phyloP scores from a whole-genome alignment of 2,329 filamentous ascomycete species.

The Madurella fahalii region DNA sequence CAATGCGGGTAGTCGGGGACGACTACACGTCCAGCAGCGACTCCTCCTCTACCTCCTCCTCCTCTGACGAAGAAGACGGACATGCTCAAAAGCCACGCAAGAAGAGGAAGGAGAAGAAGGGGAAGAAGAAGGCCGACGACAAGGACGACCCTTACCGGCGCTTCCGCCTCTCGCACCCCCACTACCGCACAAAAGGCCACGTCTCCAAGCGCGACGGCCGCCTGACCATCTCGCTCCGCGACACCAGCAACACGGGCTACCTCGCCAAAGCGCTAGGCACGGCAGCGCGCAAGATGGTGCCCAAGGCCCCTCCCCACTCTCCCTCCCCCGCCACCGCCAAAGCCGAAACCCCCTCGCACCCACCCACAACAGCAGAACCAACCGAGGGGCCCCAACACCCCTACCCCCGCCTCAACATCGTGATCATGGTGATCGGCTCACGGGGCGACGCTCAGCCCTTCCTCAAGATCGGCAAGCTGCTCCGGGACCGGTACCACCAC shows the following conservation, averaged over 20 bases:
- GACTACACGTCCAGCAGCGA: constrained; percentile 12
- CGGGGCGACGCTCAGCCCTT: constrained; percentile 80
- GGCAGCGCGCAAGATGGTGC: constrained; percentile 54
- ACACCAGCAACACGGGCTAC: constrained; percentile 65
- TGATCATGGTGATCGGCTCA: constrained; percentile 79
- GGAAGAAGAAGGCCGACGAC: constrained; percentile 2
- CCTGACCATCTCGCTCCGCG: constrained; percentile 67
- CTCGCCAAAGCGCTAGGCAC: constrained; percentile 68
- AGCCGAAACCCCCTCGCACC: neutral
- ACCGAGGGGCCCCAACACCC: neutral
- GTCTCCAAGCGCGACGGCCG: constrained; percentile 66
- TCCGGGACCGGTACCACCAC: constrained; percentile 69
- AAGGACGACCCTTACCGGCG: constrained; percentile 41
- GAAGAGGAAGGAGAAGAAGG: constrained; percentile 6
- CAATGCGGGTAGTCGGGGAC: neutral
- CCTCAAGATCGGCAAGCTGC: constrained; percentile 65
- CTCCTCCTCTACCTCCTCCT: constrained; percentile 24
- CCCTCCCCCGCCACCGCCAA: neutral
- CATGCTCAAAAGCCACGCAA: neutral
- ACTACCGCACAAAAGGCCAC: constrained; percentile 61
- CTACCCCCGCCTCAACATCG: constrained; percentile 58
- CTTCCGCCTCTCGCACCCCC: constrained; percentile 60
- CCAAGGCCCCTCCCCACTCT: constrained; percentile 20
- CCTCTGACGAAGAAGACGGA: constrained; percentile 26
- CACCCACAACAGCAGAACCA: neutral